A percentile compares a stretch with the other conserved stretches of the same genome.
Evolutionary conservation across 371 early-diverging fungal species (phyloP).

Genomic region (Mucor saturninus): DNA sequence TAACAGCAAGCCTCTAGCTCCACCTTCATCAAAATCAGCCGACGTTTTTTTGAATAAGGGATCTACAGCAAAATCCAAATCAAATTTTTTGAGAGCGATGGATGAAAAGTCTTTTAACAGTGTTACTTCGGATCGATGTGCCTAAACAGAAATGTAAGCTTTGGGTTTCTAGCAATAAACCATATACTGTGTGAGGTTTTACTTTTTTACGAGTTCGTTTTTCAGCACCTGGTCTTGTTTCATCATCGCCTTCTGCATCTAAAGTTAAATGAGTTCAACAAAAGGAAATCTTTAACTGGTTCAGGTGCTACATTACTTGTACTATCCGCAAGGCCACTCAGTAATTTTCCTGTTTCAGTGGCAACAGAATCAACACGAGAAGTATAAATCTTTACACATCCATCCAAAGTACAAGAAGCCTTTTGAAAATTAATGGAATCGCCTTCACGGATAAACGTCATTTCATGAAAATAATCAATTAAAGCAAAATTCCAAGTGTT

Average conservation of each 20-base stretch:
- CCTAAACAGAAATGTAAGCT: slow-evolving; percentile 15
- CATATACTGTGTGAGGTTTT: slow-evolving; percentile 1
- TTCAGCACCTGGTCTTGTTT: slow-evolving; percentile 51
- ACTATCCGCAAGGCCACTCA: slow-evolving; percentile 85
- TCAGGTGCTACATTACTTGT: slow-evolving; percentile 39
- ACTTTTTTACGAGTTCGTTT: slow-evolving; percentile 43
- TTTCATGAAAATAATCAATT: slow-evolving; percentile 98
- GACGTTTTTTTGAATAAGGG: slow-evolving; percentile 98
- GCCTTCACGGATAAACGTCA: slow-evolving; percentile 92
- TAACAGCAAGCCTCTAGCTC: slow-evolving; percentile 89
- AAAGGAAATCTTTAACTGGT: neutral
- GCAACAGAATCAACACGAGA: slow-evolving; percentile 99
- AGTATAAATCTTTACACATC: slow-evolving; percentile 98
- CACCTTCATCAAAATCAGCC: slow-evolving; percentile 98
- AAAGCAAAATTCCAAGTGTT: slow-evolving; percentile 99
- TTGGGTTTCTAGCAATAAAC: neutral
- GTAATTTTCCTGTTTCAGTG: slow-evolving; percentile 91
- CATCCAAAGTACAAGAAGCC: slow-evolving; percentile 98
- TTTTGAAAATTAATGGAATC: slow-evolving; percentile 99
- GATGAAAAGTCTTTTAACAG: slow-evolving; percentile 80
- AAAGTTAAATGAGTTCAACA: neutral
- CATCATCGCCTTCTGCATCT: slow-evolving; percentile 56
- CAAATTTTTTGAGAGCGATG: slow-evolving; percentile 86
- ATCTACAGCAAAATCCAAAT: slow-evolving; percentile 92
- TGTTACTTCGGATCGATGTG: slow-evolving; percentile 65